A percentile compares a stretch with the other conserved stretches of the same genome.
Conservation (phyloP, 1,139 yeast genomes). For the Pneumocystis carinii region DNA sequence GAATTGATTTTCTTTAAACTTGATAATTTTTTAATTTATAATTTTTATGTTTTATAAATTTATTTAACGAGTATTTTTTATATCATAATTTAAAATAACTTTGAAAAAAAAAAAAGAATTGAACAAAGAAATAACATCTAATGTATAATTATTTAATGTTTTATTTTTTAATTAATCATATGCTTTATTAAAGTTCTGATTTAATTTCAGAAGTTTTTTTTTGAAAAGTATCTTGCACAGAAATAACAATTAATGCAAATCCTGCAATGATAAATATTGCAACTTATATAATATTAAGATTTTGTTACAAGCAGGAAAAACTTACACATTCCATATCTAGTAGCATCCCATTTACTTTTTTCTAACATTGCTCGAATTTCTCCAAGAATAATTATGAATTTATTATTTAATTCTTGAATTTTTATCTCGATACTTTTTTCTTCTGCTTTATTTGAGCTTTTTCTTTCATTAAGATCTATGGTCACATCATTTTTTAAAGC, state of each 20-base stretch:
- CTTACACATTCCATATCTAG: not conserved
- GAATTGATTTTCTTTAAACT: not conserved
- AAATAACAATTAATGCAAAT: not conserved
- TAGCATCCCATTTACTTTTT: constrained; percentile 6
- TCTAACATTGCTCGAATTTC: constrained; percentile 10
- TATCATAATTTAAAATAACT: not conserved
- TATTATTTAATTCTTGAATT: constrained; percentile 73
- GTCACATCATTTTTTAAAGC: constrained; percentile 58
- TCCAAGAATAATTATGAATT: constrained; percentile 43
- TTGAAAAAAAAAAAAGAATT: not conserved
- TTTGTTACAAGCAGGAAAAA: not conserved
- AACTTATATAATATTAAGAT: not conserved
- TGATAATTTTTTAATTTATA: not conserved
- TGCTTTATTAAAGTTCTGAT: not conserved
- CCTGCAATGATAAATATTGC: not conserved
- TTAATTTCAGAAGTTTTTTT: not conserved
- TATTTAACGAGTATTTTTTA: not conserved
- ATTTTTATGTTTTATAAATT: not conserved
- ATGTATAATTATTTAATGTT: not conserved
- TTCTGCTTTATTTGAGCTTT: constrained; percentile 65
- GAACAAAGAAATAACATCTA: not conserved
- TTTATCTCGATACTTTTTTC: constrained; percentile 54
- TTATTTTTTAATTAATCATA: not conserved
- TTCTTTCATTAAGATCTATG: constrained; percentile 75
- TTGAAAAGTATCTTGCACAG: not conserved